Conservation (phyloP, 2,329 filamentous ascomycete genomes). For the Pseudohalonectria lignicola region DNA sequence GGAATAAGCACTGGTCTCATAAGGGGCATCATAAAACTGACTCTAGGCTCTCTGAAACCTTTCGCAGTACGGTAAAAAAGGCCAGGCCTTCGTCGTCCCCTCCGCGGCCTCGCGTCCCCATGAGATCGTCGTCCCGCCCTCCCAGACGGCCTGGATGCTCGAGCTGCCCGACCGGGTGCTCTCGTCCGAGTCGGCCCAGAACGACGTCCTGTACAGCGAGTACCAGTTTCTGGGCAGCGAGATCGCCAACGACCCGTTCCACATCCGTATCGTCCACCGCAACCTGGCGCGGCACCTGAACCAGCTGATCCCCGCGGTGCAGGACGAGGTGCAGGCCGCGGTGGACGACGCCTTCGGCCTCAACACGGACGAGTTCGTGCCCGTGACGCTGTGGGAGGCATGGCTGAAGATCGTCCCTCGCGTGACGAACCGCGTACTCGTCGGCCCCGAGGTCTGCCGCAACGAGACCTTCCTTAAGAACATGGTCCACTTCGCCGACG, state of each 20-base stretch:
- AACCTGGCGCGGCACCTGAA: slow-evolving; percentile 28
- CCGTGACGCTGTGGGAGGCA: slow-evolving; percentile 31
- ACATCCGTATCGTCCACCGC: slow-evolving; percentile 29
- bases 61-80: slow-evolving; percentile 26
- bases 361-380: slow-evolving; percentile 23
- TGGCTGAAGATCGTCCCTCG: slow-evolving; percentile 29
- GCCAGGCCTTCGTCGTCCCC: slow-evolving; percentile 28
- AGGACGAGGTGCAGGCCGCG: slow-evolving; percentile 25
- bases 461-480: slow-evolving; percentile 32
- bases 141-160: slow-evolving; percentile 32
- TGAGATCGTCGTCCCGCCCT: slow-evolving; percentile 31
- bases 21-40: no score
- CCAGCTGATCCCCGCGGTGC: slow-evolving; percentile 25
- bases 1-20: no score
- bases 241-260: slow-evolving; percentile 24
- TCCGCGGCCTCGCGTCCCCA: slow-evolving; percentile 25
- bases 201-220: slow-evolving; percentile 30
- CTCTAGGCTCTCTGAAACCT: not conserved
- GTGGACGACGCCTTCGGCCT: slow-evolving; percentile 22
- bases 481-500: slow-evolving; percentile 37
- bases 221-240: slow-evolving; percentile 27
- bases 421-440: slow-evolving; percentile 31
- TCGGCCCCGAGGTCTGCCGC: slow-evolving; percentile 24
- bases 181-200: slow-evolving; percentile 29
- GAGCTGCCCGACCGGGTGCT: slow-evolving; percentile 32